Evolutionary conservation across 345 rosid species (phyloP), one percentile per base, ranked within the genome.

Genomic region (Erucastrum elatum): DNA sequence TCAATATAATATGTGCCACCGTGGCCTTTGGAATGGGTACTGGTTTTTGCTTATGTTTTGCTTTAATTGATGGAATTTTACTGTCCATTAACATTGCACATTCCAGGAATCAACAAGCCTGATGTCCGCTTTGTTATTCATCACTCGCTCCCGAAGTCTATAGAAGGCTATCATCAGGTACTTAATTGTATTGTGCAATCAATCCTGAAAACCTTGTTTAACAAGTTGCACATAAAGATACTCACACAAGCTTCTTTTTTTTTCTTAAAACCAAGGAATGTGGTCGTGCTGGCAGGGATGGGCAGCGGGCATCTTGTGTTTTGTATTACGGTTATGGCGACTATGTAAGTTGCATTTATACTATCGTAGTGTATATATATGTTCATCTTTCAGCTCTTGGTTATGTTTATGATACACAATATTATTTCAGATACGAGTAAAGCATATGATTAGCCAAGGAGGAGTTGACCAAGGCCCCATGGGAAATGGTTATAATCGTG

Each of bases 11-110:
- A 75, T 95, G 98, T 83, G 99, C 99, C 31, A 95, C 99, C 12
- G 94, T 95, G 58, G 99, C 98, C 68, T 95, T 95, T 83, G 99
- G 99, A 84, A 95, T 95, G 98, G 98, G 98, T 94, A 93, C 62
- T 70, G 72, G 66, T 64, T 29, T 55, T 53, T 82, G 33, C 80
- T 64, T 11, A 70, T 71, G 63, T 15, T 21, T 60, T 81, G 74
- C 46, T 37, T 21, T 66, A 59, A 53, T 70, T 68, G 30, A 75
- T 9, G 29, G 34, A 75, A 81, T 72, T 39, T 37, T 60, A 51
- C 59, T 56, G 39, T 27, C 44, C 64, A 58, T 31, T 82, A 74
- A 85, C 72, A 58, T 60, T 59, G 61, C 21, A 68, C 68, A 60
- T 86, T 84, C 17, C 84, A 95, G 99, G 99, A 80, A 95, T 95